Percentiles rank a stretch among this genome's conserved stretches.
Evolutionary conservation across 768 basidiomycete genomes (phyloP).

Genomic region (Polyporus arcularius): DNA sequence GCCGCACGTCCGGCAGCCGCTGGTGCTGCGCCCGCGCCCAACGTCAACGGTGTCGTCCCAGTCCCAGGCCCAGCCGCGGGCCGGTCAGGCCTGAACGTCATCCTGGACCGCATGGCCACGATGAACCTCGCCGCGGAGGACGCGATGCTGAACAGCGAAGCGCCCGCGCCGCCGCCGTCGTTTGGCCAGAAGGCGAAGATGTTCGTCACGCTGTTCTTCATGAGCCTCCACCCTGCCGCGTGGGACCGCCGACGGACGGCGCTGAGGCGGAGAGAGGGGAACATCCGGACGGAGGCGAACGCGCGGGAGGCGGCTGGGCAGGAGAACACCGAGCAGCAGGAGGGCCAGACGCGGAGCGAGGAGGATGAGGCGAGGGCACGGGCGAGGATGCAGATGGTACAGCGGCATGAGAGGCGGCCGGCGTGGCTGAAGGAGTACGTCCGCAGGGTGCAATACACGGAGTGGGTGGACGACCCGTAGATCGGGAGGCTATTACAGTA

Average conservation of each 20-base stretch:
- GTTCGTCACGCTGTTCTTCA: conserved; percentile 57
- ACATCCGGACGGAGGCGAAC: conserved; percentile 65
- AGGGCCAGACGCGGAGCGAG: conserved; percentile 33
- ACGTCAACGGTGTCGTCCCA: conserved; percentile 14
- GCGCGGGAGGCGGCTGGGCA: conserved; percentile 30
- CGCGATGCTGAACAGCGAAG: conserved; percentile 41
- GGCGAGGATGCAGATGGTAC: conserved; percentile 47
- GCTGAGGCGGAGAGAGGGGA: conserved; percentile 64
- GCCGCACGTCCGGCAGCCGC: background rate
- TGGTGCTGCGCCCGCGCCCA: conserved; percentile 1
- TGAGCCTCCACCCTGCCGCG: conserved; percentile 71
- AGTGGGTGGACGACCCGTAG: conserved; percentile 70
- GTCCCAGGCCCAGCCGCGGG: conserved; percentile 11
- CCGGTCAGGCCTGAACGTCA: background rate
- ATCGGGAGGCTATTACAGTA: background rate
- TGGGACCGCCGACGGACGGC: conserved; percentile 67
- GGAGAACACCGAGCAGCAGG: conserved; percentile 23
- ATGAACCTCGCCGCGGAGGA: conserved; percentile 61
- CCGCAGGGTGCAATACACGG: conserved; percentile 60
- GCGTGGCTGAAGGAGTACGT: conserved; percentile 67
- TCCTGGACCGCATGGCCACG: conserved; percentile 56
- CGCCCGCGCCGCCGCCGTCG: conserved; percentile 41
- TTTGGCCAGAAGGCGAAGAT: conserved; percentile 50
- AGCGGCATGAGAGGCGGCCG: conserved; percentile 53
- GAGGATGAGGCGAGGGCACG: conserved; percentile 31